phyloP scores from a whole-genome alignment of 495 filamentous ascomycete species.

The Patellaria atrata region DNA sequence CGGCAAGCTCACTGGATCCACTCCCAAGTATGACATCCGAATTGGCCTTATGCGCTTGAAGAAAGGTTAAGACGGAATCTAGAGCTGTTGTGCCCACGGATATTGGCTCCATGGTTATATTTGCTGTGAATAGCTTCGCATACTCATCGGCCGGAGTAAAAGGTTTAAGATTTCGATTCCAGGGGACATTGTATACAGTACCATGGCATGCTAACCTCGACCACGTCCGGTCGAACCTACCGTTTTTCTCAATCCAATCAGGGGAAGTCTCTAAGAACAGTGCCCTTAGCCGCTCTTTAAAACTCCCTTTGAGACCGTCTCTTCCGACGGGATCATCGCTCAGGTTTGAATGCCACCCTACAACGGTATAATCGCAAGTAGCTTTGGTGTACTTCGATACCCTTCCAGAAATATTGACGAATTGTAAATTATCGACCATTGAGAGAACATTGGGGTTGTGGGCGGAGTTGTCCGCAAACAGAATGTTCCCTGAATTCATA shows the following conservation, averaged over 20 bases:
- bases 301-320: slow-evolving; percentile 3
- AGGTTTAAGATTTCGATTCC: slow-evolving; percentile 15
- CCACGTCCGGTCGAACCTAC: neutral
- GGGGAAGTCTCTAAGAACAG: neutral
- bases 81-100: slow-evolving; percentile 3
- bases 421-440: slow-evolving; percentile 4
- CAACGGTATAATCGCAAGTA: slow-evolving; percentile 32
- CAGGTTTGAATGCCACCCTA: slow-evolving; percentile 35
- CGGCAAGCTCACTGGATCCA: neutral
- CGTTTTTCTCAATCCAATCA: no score
- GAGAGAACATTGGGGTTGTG: slow-evolving; percentile 1
- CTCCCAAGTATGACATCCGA: neutral
- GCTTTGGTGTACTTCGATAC: no score
- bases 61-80: neutral
- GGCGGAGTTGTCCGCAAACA: neutral
- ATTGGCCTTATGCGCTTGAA: neutral
- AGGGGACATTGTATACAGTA: slow-evolving; percentile 33
- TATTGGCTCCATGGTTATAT: neutral
- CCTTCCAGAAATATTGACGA: neutral
- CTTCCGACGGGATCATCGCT: slow-evolving; percentile 6
- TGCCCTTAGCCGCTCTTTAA: neutral
- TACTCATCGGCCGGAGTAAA: neutral
- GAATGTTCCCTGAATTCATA: slow-evolving; percentile 24
- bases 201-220: slow-evolving; percentile 26
- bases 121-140: neutral